Conservation (phyloP, 768 basidiomycete genomes). For the Tephrocybe sp. region DNA sequence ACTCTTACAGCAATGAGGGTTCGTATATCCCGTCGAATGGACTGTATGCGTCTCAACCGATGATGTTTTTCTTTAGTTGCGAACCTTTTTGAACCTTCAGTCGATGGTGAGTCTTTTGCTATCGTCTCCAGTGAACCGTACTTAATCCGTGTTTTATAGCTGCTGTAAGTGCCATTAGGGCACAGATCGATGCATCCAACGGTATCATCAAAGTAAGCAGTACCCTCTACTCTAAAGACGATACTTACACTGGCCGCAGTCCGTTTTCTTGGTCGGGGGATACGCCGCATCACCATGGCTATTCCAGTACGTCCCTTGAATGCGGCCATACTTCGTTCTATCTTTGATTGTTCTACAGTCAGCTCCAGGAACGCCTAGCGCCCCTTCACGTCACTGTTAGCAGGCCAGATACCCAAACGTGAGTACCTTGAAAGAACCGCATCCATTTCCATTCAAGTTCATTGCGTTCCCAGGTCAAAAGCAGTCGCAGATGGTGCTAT, state of each 20-base stretch:
- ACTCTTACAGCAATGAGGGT: constrained; percentile 28
- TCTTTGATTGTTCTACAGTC: constrained; percentile 25
- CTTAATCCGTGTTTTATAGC: constrained; percentile 31
- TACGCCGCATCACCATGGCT: constrained; percentile 84
- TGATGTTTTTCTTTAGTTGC: constrained; percentile 47
- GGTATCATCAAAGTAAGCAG: constrained; percentile 59
- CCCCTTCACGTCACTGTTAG: constrained; percentile 59
- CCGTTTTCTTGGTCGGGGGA: constrained; percentile 82
- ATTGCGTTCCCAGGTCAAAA: constrained; percentile 56
- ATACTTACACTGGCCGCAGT: constrained; percentile 33
- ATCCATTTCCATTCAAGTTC: neutral
- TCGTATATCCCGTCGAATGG: constrained; percentile 4
- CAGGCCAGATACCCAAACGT: constrained; percentile 81
- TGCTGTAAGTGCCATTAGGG: constrained; percentile 63
- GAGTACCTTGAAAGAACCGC: constrained; percentile 15
- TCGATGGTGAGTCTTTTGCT: constrained; percentile 40
- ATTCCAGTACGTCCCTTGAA: constrained; percentile 37
- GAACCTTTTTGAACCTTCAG: constrained; percentile 75
- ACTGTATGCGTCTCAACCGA: neutral
- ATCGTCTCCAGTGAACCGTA: neutral
- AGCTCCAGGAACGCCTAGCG: constrained; percentile 67
- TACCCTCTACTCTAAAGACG: neutral
- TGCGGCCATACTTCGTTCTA: neutral
- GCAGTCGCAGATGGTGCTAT: constrained; percentile 84
- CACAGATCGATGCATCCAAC: constrained; percentile 66